These are phyloP conservation scores for Lachnellula arida DNA, from an alignment of 2,329 filamentous ascomycete species.

Conservation along the genomic window DNA sequence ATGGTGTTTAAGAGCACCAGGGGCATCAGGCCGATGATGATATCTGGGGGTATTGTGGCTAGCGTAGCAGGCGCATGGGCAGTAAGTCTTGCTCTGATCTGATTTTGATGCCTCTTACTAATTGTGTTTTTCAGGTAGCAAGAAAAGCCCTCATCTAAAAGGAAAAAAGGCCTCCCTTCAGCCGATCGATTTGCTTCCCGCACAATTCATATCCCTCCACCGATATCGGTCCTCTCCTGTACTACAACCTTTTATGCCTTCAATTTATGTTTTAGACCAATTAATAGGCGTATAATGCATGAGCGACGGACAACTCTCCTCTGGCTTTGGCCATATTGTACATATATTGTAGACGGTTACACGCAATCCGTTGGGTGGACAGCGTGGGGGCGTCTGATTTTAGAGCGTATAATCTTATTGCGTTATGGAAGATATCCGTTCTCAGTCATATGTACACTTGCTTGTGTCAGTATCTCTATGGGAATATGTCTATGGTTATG, in stretches of 20 bases:
- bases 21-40: slow-evolving; percentile 86
- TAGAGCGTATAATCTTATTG: slow-evolving; percentile 20
- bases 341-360: slow-evolving; percentile 27
- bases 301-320: slow-evolving; percentile 35
- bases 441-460: background rate
- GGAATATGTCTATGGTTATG: too few relatives aligned
- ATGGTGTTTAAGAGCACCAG: slow-evolving; percentile 96
- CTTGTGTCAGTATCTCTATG: too few relatives aligned
- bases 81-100: slow-evolving; percentile 52
- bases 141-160: slow-evolving; percentile 46
- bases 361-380: slow-evolving; percentile 16
- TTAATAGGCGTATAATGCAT: slow-evolving; percentile 31
- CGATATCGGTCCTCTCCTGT: slow-evolving; percentile 20
- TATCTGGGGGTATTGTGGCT: slow-evolving; percentile 86
- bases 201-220: slow-evolving; percentile 10
- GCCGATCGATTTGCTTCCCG: slow-evolving; percentile 1
- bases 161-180: slow-evolving; percentile 1
- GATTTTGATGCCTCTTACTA: slow-evolving; percentile 11
- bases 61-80: slow-evolving; percentile 83
- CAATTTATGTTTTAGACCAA: slow-evolving; percentile 31
- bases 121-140: slow-evolving; percentile 37
- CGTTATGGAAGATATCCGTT: slow-evolving; percentile 1
- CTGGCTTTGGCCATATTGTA: slow-evolving; percentile 29
- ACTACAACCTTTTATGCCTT: slow-evolving; percentile 26
- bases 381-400: slow-evolving; percentile 20